Evolutionary conservation across 2,329 filamentous ascomycete genomes (phyloP), one percentile per base, ranked within the genome.

Genomic region (Fusarium ramigenum): DNA sequence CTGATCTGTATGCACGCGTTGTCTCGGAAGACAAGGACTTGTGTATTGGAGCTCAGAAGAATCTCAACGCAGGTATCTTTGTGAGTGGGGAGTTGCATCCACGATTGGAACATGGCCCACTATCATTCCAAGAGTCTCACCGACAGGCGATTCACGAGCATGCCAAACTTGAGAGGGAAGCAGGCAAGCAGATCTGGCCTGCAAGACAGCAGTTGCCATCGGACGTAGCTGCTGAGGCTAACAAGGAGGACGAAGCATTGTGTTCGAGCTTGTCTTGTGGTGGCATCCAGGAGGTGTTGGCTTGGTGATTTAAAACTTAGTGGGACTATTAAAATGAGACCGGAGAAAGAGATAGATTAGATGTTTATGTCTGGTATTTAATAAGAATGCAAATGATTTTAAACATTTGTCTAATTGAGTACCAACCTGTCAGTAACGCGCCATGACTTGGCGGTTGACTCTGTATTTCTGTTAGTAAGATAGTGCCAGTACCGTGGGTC

Each of bases 11-110:
- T 7, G 11, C 19, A 2, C 70, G 70, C 3, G 63, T 73, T 6
- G 60, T 73, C n/a, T 59, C 71, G 3, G 71, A 73, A 23, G 71
- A 73, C 9, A 73, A 73, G 5, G 71, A 68, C 3, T 49, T 73
- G 0, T 73, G 71, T 19, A 50, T 60, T 9, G 68, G 68, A 4
- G 67, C 66, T 0, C 71, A 73, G 21, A 52, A 23, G 34, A 73
- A 73, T 9, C 56, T 73, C 5, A 60, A 72, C 7, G 67, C 67
- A 1, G 71, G 71, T 0, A 58, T 73, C 4, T 73, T 73, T 8
- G 37, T 73, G 8, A 73, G 67, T 2, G 70, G 71, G 1, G 66
- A 74, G 16, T 36, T 73, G 9, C 71, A 73, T 10, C 71, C 71
- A n/a, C 57, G 67, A 36, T 28, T 72, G 15, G 71, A 73, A 19